Percentiles rank a stretch among this genome's conserved stretches.
Conservation (phyloP, 148 eudicot genomes). For the Vaccinium vitisidaea region DNA sequence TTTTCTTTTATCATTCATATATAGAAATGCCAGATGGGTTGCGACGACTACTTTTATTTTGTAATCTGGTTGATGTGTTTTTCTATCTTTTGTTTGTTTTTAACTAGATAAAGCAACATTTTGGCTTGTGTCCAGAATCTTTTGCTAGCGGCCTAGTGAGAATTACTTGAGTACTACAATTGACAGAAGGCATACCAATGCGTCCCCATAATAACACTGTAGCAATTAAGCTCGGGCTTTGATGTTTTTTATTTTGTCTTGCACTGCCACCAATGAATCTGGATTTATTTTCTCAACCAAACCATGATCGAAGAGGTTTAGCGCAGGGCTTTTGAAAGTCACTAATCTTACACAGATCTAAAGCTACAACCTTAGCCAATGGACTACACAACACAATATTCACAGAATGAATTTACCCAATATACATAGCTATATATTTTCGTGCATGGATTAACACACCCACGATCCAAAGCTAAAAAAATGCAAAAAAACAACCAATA, state of each 20-base stretch:
- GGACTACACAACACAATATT: too few species aligned
- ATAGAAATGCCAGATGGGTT: conserved; percentile 15
- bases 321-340: too few species aligned
- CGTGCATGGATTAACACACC: too few species aligned
- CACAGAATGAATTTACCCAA: too few species aligned
- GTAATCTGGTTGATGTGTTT: conserved; percentile 19
- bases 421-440: too few species aligned
- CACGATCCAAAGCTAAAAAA: too few species aligned
- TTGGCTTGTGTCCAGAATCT: conserved; percentile 3
- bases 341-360: too few species aligned
- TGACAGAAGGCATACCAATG: neutral
- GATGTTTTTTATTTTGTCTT: neutral
- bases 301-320: too few species aligned
- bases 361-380: too few species aligned
- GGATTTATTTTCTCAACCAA: too few species aligned
- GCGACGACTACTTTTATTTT: conserved; percentile 15
- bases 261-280: neutral
- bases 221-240: neutral
- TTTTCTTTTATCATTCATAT: conserved; percentile 2
- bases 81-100: neutral
- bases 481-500: too few species aligned
- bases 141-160: conserved; percentile 2
- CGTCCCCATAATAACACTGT: neutral
- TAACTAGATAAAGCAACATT: conserved; percentile 17
- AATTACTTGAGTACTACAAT: neutral